Conservation (phyloP, 1,284 basidiomycete species). For the Ustilago curta region DNA sequence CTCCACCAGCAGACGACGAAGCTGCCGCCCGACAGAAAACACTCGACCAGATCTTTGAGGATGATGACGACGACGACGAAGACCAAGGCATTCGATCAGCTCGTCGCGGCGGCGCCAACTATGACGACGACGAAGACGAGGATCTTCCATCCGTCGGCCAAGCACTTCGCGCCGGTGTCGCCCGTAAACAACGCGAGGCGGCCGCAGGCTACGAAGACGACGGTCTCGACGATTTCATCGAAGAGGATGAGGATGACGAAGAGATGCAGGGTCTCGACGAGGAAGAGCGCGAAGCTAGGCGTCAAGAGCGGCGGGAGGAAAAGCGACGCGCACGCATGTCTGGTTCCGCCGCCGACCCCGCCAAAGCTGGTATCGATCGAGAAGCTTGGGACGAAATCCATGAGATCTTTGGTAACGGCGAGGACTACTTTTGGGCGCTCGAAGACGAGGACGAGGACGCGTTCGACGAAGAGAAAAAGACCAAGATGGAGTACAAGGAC, state of each 20-base stretch:
- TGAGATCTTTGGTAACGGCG: slow-evolving; percentile 96
- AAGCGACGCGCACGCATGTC: slow-evolving; percentile 60
- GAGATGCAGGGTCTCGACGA: slow-evolving; percentile 64
- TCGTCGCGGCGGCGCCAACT: slow-evolving; percentile 70
- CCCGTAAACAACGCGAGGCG: slow-evolving; percentile 42
- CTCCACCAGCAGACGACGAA: slow-evolving; percentile 72
- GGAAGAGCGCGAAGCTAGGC: slow-evolving; percentile 78
- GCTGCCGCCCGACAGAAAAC: slow-evolving; percentile 73
- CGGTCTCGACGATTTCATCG: slow-evolving; percentile 78
- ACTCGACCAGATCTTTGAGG: slow-evolving; percentile 81
- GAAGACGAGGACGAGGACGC: slow-evolving; percentile 71
- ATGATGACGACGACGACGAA: slow-evolving; percentile 80
- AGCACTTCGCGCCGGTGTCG: slow-evolving; percentile 51
- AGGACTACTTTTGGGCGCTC: slow-evolving; percentile 95
- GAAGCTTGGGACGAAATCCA: slow-evolving; percentile 97
- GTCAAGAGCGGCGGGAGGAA: slow-evolving; percentile 76
- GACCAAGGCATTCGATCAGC: slow-evolving; percentile 71
- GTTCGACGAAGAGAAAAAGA: slow-evolving; percentile 67
- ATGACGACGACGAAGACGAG: slow-evolving; percentile 73
- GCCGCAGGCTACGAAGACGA: slow-evolving; percentile 67
- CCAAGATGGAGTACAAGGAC: slow-evolving; percentile 81
- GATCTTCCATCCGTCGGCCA: slow-evolving; percentile 66
- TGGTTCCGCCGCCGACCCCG: slow-evolving; percentile 76
- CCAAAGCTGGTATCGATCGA: slow-evolving; percentile 56
- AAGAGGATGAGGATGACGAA: slow-evolving; percentile 76